Evolutionary conservation across 345 rosid species (phyloP).

Genomic region (Syzygium jambos): DNA sequence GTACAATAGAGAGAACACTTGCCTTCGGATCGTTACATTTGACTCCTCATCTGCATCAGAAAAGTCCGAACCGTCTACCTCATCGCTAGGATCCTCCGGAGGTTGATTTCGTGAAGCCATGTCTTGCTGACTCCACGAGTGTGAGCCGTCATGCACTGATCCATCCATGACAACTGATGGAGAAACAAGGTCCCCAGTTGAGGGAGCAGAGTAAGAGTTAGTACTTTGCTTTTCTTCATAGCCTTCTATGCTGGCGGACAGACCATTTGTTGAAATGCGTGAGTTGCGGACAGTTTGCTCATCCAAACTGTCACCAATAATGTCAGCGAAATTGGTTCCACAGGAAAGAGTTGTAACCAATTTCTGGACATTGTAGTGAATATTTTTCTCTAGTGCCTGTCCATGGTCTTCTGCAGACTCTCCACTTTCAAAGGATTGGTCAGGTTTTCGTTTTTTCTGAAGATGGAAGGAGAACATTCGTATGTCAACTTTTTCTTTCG

Average conservation of each 20-base stretch:
- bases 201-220: background rate
- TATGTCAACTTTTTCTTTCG: background rate
- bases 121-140: background rate
- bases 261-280: background rate
- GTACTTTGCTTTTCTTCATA: background rate
- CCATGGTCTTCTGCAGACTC: slow-evolving; percentile 2
- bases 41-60: background rate
- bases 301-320: background rate
- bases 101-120: background rate
- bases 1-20: background rate
- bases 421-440: slow-evolving; percentile 2
- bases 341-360: slow-evolving; percentile 1
- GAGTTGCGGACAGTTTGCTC: slow-evolving; percentile 1
- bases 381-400: slow-evolving; percentile 5
- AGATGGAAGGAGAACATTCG: background rate
- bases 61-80: background rate
- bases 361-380: slow-evolving; percentile 9
- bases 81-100: slow-evolving; percentile 2
- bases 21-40: background rate
- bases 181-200: background rate
- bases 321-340: background rate
- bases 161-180: background rate
- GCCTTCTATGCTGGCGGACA: background rate
- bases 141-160: background rate
- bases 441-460: slow-evolving; percentile 34